A percentile compares a stretch with the other conserved stretches of the same genome.
Evolutionary conservation across 2,329 filamentous ascomycete genomes (phyloP).

Genomic region (Sporothrix variecibatus): DNA sequence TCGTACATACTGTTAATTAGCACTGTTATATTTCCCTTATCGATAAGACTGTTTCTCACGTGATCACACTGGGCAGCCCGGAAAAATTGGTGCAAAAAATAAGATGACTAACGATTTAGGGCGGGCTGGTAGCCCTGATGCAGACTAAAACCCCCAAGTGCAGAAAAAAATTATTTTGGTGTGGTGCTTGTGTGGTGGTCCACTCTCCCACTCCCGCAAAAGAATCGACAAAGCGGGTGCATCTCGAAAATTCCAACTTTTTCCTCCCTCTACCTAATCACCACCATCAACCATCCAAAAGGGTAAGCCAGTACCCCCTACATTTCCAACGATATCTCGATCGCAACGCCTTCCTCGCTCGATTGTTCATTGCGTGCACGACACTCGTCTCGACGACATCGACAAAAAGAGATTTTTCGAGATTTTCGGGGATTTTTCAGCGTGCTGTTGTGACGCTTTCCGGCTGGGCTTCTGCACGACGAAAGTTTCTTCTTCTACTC

Average conservation of each 20-base stretch:
- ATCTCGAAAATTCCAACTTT: conserved; percentile 31
- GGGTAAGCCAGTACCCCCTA: conserved; percentile 29
- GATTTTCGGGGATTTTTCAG: neutral
- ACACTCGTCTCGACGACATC: neutral
- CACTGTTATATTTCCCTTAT: neutral
- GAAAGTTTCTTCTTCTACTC: neutral
- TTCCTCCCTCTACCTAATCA: conserved; percentile 20
- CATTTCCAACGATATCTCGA: conserved; percentile 9
- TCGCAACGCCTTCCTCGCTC: conserved; percentile 7
- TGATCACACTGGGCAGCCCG: neutral
- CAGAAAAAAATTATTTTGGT: conserved; percentile 31
- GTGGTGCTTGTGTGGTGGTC: conserved; percentile 25
- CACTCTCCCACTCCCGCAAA: conserved; percentile 25
- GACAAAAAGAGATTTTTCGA: neutral
- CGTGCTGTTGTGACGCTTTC: neutral
- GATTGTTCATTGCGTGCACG: conserved; percentile 15
- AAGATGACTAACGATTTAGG: conserved; percentile 22
- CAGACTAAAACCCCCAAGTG: conserved; percentile 10
- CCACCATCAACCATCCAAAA: conserved; percentile 29
- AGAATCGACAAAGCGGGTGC: conserved; percentile 24
- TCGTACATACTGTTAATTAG: neutral
- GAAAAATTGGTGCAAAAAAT: conserved; percentile 12
- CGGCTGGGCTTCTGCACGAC: neutral
- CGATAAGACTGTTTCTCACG: neutral
- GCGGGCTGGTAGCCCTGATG: conserved; percentile 30